Evolutionary conservation across 75 land plant species (phyloP).

Genomic region (Cupressus sempervirens): DNA sequence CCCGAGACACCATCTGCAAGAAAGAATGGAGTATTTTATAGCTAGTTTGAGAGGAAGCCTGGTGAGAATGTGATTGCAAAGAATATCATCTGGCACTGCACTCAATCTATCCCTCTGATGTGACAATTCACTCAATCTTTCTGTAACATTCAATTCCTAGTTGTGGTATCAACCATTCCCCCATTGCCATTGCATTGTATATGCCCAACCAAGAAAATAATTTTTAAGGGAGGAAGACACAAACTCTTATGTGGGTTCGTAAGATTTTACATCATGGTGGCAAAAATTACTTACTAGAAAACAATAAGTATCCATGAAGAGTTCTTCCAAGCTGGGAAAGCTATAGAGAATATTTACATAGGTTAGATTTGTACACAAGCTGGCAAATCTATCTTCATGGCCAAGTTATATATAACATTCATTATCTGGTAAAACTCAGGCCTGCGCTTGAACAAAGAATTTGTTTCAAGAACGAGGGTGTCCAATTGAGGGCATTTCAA

Average conservation of each 20-base stretch:
- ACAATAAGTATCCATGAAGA: too few relatives aligned
- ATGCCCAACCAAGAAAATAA: neutral
- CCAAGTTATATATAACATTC: too few relatives aligned
- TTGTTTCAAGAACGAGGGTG: too few relatives aligned
- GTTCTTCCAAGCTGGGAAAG: too few relatives aligned
- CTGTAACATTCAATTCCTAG: too few relatives aligned
- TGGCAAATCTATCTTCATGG: too few relatives aligned
- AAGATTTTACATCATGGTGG: too few relatives aligned
- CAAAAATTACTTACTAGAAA: too few relatives aligned
- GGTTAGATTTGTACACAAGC: too few relatives aligned
- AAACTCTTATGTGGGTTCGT: neutral
- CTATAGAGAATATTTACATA: too few relatives aligned
- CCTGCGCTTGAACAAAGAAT: too few relatives aligned
- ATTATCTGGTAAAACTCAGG: too few relatives aligned
- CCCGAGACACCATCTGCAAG: neutral
- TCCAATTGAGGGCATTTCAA: neutral
- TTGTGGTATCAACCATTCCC: neutral
- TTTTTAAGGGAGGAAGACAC: neutral
- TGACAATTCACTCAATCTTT: neutral
- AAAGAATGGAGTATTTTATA: neutral
- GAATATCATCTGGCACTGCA: neutral
- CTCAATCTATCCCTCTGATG: neutral
- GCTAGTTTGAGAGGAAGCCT: neutral
- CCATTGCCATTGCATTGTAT: neutral
- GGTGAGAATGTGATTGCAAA: conserved; percentile 1